These are phyloP conservation scores for Closterium sp. DNA, from an alignment of 139 green algal species.

Conservation along the genomic window DNA sequence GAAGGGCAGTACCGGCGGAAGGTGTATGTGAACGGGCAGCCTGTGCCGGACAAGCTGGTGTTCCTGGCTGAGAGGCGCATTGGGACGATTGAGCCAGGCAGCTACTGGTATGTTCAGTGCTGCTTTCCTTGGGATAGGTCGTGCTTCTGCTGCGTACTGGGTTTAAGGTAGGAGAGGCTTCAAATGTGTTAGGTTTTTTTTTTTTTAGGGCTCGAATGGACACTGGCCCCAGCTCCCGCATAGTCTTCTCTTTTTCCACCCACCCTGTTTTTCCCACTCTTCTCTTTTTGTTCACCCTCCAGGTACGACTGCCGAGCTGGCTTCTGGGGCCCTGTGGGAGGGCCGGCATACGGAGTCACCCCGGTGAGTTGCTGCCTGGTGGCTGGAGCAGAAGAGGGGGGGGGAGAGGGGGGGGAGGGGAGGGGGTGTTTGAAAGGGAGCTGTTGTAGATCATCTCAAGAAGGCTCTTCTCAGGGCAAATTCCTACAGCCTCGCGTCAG, in stretches of 20 bases:
- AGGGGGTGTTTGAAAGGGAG: background rate
- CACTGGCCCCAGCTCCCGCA: background rate
- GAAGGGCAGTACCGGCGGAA: background rate
- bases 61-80: background rate
- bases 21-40: constrained; percentile 2
- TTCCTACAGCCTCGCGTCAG: too few relatives aligned
- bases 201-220: background rate
- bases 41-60: background rate
- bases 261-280: background rate
- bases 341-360: background rate
- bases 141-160: background rate
- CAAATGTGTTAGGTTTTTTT: background rate
- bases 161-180: background rate
- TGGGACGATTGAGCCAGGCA: constrained; percentile 2
- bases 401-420: background rate
- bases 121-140: background rate
- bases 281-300: background rate
- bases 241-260: background rate
- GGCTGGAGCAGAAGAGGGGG: background rate
- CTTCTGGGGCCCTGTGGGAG: background rate
- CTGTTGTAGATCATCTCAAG: too few relatives aligned
- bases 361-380: background rate
- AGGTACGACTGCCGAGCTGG: background rate
- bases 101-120: background rate
- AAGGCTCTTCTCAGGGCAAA: too few relatives aligned